phyloP scores from a whole-genome alignment of 208 protist species.

The Endotrypanum monterogeii region DNA sequence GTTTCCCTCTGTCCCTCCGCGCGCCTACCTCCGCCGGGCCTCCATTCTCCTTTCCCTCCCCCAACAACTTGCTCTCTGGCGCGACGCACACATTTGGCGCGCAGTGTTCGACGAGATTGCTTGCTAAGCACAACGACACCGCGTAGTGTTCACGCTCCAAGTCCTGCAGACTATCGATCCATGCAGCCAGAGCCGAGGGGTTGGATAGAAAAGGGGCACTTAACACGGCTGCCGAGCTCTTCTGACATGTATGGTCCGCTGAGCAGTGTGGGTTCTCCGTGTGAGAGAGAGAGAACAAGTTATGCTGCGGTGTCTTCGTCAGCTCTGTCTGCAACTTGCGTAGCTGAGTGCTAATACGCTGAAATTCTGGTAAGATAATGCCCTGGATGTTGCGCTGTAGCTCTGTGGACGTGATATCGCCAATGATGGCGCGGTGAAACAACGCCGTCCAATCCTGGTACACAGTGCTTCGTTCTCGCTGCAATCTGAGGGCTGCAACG shows the following conservation, averaged over 20 bases:
- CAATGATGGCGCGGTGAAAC: constrained; percentile 51
- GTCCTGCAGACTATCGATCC: constrained; percentile 61
- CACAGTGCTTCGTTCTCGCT: constrained; percentile 61
- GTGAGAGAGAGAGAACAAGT: neutral
- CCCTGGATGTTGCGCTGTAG: constrained; percentile 44
- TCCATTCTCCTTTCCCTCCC: neutral
- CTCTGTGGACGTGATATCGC: constrained; percentile 39
- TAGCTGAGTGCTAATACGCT: constrained; percentile 52
- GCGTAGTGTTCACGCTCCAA: constrained; percentile 65
- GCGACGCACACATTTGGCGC: constrained; percentile 6
- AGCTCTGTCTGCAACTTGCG: constrained; percentile 43
- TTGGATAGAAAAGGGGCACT: neutral
- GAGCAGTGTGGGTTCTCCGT: neutral
- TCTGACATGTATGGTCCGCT: neutral
- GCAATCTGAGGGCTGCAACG: constrained; percentile 39
- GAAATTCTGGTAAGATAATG: constrained; percentile 57
- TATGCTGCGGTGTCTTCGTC: neutral
- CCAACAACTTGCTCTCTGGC: neutral
- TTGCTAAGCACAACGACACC: constrained; percentile 37
- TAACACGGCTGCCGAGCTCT: neutral
- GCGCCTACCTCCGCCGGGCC: no score
- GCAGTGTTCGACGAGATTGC: constrained; percentile 23
- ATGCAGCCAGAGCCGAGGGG: constrained; percentile 16
- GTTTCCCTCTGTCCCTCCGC: no score
- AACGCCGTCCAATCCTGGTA: constrained; percentile 64